Conservation (phyloP, 2,329 filamentous ascomycete species). For the Colletotrichum spinosum region DNA sequence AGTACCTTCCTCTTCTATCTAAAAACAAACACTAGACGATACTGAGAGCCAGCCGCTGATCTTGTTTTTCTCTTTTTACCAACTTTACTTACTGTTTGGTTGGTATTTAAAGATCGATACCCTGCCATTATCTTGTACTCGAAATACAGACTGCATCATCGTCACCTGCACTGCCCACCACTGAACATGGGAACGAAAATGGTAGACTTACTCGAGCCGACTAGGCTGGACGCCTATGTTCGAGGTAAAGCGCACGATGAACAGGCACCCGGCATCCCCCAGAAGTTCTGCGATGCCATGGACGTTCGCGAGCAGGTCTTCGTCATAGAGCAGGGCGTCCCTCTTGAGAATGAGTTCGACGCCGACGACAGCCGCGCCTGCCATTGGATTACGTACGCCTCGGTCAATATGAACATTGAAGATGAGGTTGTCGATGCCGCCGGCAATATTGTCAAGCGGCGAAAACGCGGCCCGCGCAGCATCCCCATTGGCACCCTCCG, state of each 20-base stretch:
- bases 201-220: constrained; percentile 60
- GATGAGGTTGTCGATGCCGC: constrained; percentile 56
- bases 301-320: constrained; percentile 71
- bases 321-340: constrained; percentile 68
- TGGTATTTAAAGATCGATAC: background rate
- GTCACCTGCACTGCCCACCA: background rate
- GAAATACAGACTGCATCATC: background rate
- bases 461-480: constrained; percentile 56
- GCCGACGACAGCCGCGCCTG: constrained; percentile 81
- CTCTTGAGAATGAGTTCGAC: constrained; percentile 80
- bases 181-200: constrained; percentile 61
- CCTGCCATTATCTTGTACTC: background rate
- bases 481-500: constrained; percentile 80
- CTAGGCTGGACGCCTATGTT: constrained; percentile 61
- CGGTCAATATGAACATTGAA: constrained; percentile 61
- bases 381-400: constrained; percentile 90
- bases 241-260: constrained; percentile 50
- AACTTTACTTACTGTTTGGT: background rate
- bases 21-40: too few relatives aligned
- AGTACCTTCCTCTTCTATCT: too few relatives aligned
- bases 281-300: constrained; percentile 73
- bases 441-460: constrained; percentile 54
- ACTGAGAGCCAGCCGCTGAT: too few relatives aligned
- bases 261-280: constrained; percentile 61
- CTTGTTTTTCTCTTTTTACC: too few relatives aligned